Base-by-base conservation (phyloP, 2,329 filamentous ascomycete genomes). In the Aspergillus viridinutans region DNA sequence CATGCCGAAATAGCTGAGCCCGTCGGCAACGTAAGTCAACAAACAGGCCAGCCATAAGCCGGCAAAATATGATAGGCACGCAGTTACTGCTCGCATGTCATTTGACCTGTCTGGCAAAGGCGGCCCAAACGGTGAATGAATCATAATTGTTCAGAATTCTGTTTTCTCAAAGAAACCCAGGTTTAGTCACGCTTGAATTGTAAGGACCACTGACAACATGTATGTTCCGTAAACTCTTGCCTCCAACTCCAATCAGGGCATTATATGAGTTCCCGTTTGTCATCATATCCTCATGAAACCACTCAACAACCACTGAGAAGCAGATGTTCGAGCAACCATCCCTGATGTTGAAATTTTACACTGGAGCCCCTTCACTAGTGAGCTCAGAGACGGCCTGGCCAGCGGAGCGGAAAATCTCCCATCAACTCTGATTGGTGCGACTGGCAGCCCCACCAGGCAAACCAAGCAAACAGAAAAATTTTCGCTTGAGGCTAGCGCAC, bases 401-500 rank as follows among this genome's bases (percentile, higher is more conserved):
- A 51, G 29, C 21, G 29, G 25, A 29, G 42, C 23, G 28, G 48
- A 53, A 38, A 50, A 49, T 49, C 38, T 50, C 51, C 52, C 49
- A 49, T 8, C 23, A 12, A 4, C 3, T 23, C 8, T 45, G 38
- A 51, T 52, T 55, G 53, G 53, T 7, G 2, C 4, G 1, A 9
- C 28, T 48, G 49, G 49, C 9, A 1, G 32, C 9, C 38, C 1
- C 29, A n/a, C 20, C 64, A 65, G 65, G 67, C 52, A 14, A 12
- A 17, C 21, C 62, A 64, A 65, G 67, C 64, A 50, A 45, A 26
- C 28, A 21, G 56, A 28, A 20, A 23, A 21, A 23, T 14, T 47
- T 62, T 72, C 70, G 69, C 68, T 72, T 69, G 63, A 47, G 35
- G 51, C 54, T 69, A 70, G 63, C 59, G 62, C 58, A 32, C 23